These are phyloP conservation scores for Lipomyces kockii DNA, from an alignment of 805 yeast species.

Conservation along the genomic window DNA sequence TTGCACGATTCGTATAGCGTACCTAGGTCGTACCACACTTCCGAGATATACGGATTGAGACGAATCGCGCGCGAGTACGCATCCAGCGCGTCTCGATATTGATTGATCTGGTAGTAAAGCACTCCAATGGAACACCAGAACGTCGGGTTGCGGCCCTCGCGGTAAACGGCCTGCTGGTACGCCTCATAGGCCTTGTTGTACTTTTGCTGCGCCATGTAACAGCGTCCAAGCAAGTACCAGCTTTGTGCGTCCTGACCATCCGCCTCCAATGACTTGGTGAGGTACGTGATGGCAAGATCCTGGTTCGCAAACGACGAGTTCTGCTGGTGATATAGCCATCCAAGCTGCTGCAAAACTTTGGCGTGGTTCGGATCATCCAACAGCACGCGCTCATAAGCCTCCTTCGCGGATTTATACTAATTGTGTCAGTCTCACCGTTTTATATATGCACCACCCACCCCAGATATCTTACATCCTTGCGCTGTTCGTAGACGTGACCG, in stretches of 20 bases:
- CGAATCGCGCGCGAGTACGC: conserved; percentile 97
- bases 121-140: conserved; percentile 98
- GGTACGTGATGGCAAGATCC: conserved; percentile 77
- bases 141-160: conserved; percentile 95
- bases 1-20: conserved; percentile 96
- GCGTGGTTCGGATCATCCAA: conserved; percentile 92
- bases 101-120: conserved; percentile 91
- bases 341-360: conserved; percentile 92
- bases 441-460: neutral
- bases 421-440: neutral
- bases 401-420: conserved; percentile 80
- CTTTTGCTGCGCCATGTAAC: conserved; percentile 94
- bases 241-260: conserved; percentile 92
- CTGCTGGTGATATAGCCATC: conserved; percentile 84
- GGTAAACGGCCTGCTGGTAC: conserved; percentile 96
- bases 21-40: conserved; percentile 98
- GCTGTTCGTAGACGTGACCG: conserved; percentile 93
- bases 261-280: conserved; percentile 85
- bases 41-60: conserved; percentile 92
- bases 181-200: conserved; percentile 97
- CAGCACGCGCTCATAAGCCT: conserved; percentile 92
- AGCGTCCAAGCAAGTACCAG: conserved; percentile 96
- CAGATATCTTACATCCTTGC: conserved; percentile 59
- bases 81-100: conserved; percentile 94
- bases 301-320: conserved; percentile 73